Evolutionary conservation across 805 yeast genomes (phyloP).

Genomic region (Jamesozyma hellenica): DNA sequence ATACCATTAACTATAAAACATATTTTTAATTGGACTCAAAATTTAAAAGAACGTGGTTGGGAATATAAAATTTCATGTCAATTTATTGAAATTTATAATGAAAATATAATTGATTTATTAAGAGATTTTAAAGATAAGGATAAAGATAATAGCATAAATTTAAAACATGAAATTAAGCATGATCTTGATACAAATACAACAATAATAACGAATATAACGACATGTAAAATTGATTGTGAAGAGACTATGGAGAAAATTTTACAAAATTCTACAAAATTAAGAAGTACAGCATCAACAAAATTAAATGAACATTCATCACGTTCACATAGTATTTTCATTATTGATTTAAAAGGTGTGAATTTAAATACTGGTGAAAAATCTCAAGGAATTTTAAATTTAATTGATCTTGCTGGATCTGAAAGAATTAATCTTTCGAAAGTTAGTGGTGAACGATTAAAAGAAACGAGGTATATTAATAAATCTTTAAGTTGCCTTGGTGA

Average conservation of each 20-base stretch:
- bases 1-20: constrained; percentile 66
- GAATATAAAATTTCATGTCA: constrained; percentile 53
- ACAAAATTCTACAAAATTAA: constrained; percentile 43
- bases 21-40: constrained; percentile 49
- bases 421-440: constrained; percentile 66
- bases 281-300: constrained; percentile 74
- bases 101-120: constrained; percentile 62
- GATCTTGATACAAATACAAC: constrained; percentile 47
- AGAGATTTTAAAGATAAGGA: constrained; percentile 12
- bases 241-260: constrained; percentile 43
- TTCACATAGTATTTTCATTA: constrained; percentile 75
- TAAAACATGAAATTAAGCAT: constrained; percentile 63
- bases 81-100: constrained; percentile 85
- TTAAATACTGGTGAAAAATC: constrained; percentile 36
- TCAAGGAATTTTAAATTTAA: constrained; percentile 60
- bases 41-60: constrained; percentile 51
- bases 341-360: constrained; percentile 50
- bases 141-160: constrained; percentile 9
- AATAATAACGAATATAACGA: constrained; percentile 47
- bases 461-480: constrained; percentile 81
- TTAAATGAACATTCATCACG: constrained; percentile 81
- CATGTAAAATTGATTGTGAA: constrained; percentile 37
- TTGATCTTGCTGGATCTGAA: constrained; percentile 94
- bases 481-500: constrained; percentile 84
- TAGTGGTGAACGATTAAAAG: constrained; percentile 69